Base-by-base conservation (phyloP, 352 stramenopile genomes). In the Aphanomyces euteiches region DNA sequence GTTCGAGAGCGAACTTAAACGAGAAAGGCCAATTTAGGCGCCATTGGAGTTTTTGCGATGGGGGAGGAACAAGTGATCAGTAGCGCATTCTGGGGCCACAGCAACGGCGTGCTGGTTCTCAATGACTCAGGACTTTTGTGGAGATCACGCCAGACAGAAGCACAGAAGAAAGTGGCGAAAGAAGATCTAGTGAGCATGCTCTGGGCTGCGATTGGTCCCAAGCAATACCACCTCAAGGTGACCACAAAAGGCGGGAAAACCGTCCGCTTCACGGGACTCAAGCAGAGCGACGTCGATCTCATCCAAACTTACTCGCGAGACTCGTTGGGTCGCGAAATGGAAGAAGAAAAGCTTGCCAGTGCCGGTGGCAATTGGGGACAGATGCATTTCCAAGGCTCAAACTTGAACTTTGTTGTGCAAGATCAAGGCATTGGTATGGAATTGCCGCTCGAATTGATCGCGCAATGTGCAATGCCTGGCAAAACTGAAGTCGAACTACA, bases 401-500 rank as follows among this genome's bases (percentile, higher is more conserved):
- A 94, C 65, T 79, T 93, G 66, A 93, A 93, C 77, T 95, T 93
- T 65, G 82, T 82, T 57, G 79, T 79, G 15, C 72, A 75, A 38
- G 80, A 89, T 54, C 77, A 82, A 21, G 90, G 81, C 40, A 78
- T 93, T 39, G 59, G 15, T 10, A 84, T 93, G 66, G 86, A 93
- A 59, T 77, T 95, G 48, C 81, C 83, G 36, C 73, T 92, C 0
- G 79, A 92, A 58, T 80, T 89, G 65, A 87, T 95, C 47, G 90
- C 85, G 19, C 85, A 90, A 76, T 96, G 83, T 58, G 43, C 36
- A 10, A 57, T 56, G 50, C 48, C 97, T 0, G 96, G 93, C 57
- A 98, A 96, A 66, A 98, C 99, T 78, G 97, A 99, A 75, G 96
- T 99, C 56, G 96, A 99, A 79, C 79, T 99, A 60, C 98, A 99